Evolutionary conservation across 2,329 filamentous ascomycete species (phyloP).

Genomic region (Aspergillus terreus): DNA sequence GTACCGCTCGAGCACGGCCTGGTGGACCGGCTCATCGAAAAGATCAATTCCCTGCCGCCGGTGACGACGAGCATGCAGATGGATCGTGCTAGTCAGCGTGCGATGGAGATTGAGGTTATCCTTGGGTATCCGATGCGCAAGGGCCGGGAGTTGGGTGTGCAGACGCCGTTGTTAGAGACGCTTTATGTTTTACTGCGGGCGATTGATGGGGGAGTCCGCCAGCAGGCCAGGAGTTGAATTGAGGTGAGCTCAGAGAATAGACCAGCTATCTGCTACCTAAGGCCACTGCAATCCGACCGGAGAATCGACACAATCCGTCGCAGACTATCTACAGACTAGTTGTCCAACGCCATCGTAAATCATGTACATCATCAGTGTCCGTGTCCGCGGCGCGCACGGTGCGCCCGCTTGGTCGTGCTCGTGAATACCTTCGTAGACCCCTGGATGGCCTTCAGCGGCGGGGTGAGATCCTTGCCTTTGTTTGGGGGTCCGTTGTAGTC

Average conservation of each 20-base stretch:
- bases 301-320: no score
- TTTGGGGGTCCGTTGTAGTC: constrained; percentile 44
- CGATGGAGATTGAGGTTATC: constrained; percentile 46
- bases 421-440: constrained; percentile 3
- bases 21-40: constrained; percentile 37
- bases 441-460: constrained; percentile 3
- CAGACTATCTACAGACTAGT: no score
- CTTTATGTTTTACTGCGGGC: constrained; percentile 32
- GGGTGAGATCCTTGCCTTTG: constrained; percentile 38
- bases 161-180: constrained; percentile 38
- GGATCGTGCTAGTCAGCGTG: constrained; percentile 38
- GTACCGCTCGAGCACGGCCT: constrained; percentile 36
- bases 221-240: neutral
- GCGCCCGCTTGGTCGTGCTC: neutral
- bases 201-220: constrained; percentile 18
- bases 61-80: constrained; percentile 46
- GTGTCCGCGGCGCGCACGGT: no score
- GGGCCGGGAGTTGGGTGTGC: constrained; percentile 36
- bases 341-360: neutral
- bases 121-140: constrained; percentile 40
- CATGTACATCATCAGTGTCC: neutral
- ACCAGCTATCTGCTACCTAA: neutral
- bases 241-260: neutral
- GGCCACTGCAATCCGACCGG: no score
- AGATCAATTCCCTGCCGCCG: constrained; percentile 36